A percentile compares a stretch with the other conserved stretches of the same genome.
Evolutionary conservation across 805 yeast species (phyloP).

Genomic region (Spathaspora girioi): DNA sequence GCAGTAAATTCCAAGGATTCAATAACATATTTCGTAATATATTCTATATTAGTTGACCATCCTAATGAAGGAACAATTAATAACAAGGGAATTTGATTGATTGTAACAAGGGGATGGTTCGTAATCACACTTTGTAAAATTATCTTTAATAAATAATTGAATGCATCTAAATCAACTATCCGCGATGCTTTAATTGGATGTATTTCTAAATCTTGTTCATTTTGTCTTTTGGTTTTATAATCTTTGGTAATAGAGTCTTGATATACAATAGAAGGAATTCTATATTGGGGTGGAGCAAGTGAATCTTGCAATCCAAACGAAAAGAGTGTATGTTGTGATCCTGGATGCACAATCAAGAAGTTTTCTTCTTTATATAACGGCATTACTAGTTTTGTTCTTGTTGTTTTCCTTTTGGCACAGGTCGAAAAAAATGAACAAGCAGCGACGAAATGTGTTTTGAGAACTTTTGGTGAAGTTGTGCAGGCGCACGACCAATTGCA

Average conservation of each 20-base stretch:
- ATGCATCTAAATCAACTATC: slow-evolving; percentile 66
- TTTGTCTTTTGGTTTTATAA: slow-evolving; percentile 38
- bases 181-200: slow-evolving; percentile 63
- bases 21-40: slow-evolving; percentile 68
- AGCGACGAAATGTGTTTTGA: background rate
- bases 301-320: slow-evolving; percentile 78
- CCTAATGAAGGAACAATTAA: slow-evolving; percentile 56
- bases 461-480: background rate
- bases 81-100: slow-evolving; percentile 68
- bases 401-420: background rate
- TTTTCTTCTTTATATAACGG: slow-evolving; percentile 44
- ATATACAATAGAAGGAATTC: slow-evolving; percentile 76
- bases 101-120: slow-evolving; percentile 41
- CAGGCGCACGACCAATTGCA: background rate
- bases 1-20: slow-evolving; percentile 72
- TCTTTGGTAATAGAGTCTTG: slow-evolving; percentile 33
- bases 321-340: slow-evolving; percentile 69
- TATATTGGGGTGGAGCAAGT: slow-evolving; percentile 69
- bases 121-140: slow-evolving; percentile 36
- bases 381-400: slow-evolving; percentile 18
- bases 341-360: slow-evolving; percentile 67
- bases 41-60: slow-evolving; percentile 71
- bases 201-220: slow-evolving; percentile 33
- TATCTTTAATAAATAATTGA: slow-evolving; percentile 56
- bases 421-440: background rate